phyloP scores from a whole-genome alignment of 2,329 filamentous ascomycete species.

The Aspergillus sp. region DNA sequence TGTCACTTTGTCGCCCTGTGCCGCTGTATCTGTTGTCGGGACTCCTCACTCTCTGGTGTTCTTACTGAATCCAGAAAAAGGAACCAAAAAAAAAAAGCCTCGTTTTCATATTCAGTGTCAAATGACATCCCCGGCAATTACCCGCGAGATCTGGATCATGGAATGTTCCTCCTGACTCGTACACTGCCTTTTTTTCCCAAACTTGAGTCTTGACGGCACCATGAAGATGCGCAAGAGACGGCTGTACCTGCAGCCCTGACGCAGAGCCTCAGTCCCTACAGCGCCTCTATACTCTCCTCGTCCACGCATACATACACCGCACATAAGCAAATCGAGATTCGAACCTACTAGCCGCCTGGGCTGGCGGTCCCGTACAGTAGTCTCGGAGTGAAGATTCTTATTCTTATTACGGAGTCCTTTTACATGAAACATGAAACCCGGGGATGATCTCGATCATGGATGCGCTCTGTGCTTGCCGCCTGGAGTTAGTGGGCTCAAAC shows the following conservation, averaged over 20 bases:
- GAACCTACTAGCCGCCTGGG: background rate
- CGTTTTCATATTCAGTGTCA: background rate
- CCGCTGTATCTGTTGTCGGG: too few species aligned
- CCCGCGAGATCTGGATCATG: background rate
- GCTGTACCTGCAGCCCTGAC: conserved; percentile 22
- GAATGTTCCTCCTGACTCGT: background rate
- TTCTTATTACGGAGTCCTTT: background rate
- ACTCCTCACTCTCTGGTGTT: background rate
- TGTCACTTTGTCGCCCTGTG: background rate
- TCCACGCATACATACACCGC: background rate
- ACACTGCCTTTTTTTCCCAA: too few species aligned
- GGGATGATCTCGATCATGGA: background rate
- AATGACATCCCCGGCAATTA: background rate
- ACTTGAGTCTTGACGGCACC: background rate
- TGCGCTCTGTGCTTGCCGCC: background rate
- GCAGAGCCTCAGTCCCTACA: conserved; percentile 13
- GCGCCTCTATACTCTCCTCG: background rate
- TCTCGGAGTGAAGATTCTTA: too few species aligned
- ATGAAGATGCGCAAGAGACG: background rate
- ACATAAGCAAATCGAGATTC: background rate
- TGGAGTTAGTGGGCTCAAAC: background rate
- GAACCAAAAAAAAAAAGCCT: background rate
- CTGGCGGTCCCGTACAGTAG: background rate
- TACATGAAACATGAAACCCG: background rate
- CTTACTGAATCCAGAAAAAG: background rate